Evolutionary conservation across 331 rosid species (phyloP), one percentile per base, ranked within the genome.

Genomic region (Malus hybrid): DNA sequence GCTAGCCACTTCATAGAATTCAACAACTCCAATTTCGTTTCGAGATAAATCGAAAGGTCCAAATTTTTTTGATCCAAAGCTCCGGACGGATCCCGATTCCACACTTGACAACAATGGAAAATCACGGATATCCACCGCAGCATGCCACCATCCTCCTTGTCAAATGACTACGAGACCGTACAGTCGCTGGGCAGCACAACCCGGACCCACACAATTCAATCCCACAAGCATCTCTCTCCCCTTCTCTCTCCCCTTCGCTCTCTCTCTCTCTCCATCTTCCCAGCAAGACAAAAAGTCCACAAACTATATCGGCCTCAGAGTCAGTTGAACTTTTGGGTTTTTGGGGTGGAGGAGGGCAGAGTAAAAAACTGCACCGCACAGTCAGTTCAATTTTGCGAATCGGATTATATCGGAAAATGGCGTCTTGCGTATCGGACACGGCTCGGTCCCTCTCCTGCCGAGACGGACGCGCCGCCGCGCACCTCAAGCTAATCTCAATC

Each of bases 401-500:
- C 11, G 20, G 22, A 42, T 32, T 31, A 10, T 65, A 52, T 52
- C n/a, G 46, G 48, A 48, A 55, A 33, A 82, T 86, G 89, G 82
- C 84, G 6, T 71, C 83, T 5, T 94, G 97, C 81, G 78, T 52
- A 1, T 55, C 79, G 6, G 88, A 89, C 80, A 10, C 78, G 32
- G 70, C 86, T 24, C 84, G 92, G 59, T 71, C 82, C 39, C 62
- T 81, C 6, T 79, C 79, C 0, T 92, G 97, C 84, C 81, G 97
- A 8, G 88, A 94, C 80, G 78, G 87, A 1, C 28, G 16, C 12
- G 99, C 96, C 8, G 97, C 97, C 16, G 67, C 85, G 0, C 88
- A 90, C 48, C 87, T 94, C 7, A 94, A 92, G 78, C 5, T 83
- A 3, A 6, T 85, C 13, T 92, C 99, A 2, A 86, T 94, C 63